Base-by-base conservation (phyloP, 148 eudicot genomes). In the Rhododendron kiyosumense region DNA sequence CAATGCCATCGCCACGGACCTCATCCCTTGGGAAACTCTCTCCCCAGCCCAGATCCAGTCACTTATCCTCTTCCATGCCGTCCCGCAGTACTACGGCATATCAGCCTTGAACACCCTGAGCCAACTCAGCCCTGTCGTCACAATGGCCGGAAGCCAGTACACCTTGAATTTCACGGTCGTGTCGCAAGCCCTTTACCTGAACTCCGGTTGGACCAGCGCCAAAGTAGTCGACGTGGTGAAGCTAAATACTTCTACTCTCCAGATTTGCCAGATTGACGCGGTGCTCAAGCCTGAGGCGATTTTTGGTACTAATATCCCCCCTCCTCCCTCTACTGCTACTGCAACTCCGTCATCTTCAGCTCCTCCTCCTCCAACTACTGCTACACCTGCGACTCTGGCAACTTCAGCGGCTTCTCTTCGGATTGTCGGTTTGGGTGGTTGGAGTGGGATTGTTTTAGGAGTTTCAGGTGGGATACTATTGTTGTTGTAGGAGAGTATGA, bases 251-350 rank as follows among this genome's bases (percentile, higher is more conserved):
- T 36, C 38, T 36, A 36, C 38, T 36, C 38, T 36, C 52, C 97
- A 94, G 4, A n/a, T 96, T 59, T 96, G 94, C 71, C 93, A 95
- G 89, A 88, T 94, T 41, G 89, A 92, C 46, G 91, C 89, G 76
- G 98, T 96, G 45, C 92, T 96, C 5, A 93, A 94, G 17, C 99
- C 99, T 0, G 96, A 88, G 81, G 96, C 96, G 0, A 94, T 96
- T 80, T 96, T 94, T n/a, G 99, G 99, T 43, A 94, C 94, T 0
- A 97, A 96, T 43, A 93, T 96, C 9, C 99, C 99, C 9, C 99
- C 99, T 8, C 88, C 83, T n/a, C 91, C 99, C 0, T 94, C 98
- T 24, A 95, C 95, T 0, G 97, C 99, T 0, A 93, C 93, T 36
- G 38, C 38, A 2, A 36, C 38, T 41, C 45, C 45, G 45, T 41